Evolutionary conservation across 1,139 yeast genomes (phyloP), one percentile per base, ranked within the genome.

Genomic region (Pichia cactophila): DNA sequence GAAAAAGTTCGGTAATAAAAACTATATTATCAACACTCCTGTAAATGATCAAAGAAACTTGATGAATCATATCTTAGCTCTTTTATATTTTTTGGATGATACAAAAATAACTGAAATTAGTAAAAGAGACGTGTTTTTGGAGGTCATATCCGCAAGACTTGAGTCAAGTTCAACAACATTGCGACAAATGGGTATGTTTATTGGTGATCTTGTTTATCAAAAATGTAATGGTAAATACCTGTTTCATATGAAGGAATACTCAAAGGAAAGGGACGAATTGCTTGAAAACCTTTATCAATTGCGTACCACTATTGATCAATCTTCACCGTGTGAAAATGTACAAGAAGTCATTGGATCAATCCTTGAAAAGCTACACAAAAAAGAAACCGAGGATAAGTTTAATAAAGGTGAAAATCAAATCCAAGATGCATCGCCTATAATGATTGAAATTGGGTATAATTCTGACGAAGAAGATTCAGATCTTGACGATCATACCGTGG

Each of bases 391-490:
- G 2, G 9, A 39, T 8, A 4, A 6, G 8, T 10, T 23, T 16
- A 6, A n/a, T 16, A 35, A 16, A 35, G 14, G 11, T 35, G 8
- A 4, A 6, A 6, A 16, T 16, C 16, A 16, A 8, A 5, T 17
- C 3, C 10, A 41, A 3, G 47, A 45, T 26, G 9, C 16, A 16
- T 8, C 39, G 2, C 53, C 57, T 4, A 29, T 48, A 5, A 50
- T 55, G 16, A 26, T 44, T 29, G 48, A 53, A 11, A 33, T 54
- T 20, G 45, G 47, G 12, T 48, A 59, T 17, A 60, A 62, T 26
- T 60, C 64, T 0, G 76, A 72, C 49, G 62, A 64, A 4, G 80
- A 74, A 38, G 78, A 74, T 50, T 70, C 75, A n/a, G 83, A 77
- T 49, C 74, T 71, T 29, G 82, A 77, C 26, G 83, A 78, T 46